These are phyloP conservation scores for Pseudogymnoascus sp. DNA, from an alignment of 2,329 filamentous ascomycete genomes.

Conservation along the genomic window DNA sequence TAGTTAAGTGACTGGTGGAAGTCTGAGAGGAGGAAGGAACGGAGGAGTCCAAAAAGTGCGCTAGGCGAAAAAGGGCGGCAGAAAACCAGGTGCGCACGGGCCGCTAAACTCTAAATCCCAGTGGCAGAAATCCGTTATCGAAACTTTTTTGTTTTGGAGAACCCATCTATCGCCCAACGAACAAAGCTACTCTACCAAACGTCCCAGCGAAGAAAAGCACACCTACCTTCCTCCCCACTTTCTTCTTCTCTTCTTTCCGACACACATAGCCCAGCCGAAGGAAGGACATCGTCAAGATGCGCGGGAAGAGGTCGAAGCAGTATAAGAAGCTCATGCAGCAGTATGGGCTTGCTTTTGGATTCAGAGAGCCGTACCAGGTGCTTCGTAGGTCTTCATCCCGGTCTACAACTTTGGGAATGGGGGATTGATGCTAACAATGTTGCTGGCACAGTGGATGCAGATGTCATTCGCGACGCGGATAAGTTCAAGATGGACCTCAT, in stretches of 20 bases:
- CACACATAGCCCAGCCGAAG: neutral
- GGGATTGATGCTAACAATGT: neutral
- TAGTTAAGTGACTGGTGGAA: neutral
- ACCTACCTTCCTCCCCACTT: neutral
- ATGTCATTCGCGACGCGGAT: conserved; percentile 73
- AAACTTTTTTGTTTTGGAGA: neutral
- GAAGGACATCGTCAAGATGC: conserved; percentile 39
- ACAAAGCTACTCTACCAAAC: neutral
- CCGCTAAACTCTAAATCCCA: neutral
- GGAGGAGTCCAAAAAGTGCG: neutral
- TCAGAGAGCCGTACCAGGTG: conserved; percentile 91
- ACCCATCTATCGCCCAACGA: neutral
- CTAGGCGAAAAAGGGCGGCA: neutral
- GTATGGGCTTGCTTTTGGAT: conserved; percentile 78
- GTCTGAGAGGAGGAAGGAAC: neutral
- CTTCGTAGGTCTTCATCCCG: conserved; percentile 41
- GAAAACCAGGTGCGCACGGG: neutral
- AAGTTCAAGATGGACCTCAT: conserved; percentile 86
- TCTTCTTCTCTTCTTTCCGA: too few relatives aligned
- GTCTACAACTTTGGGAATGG: conserved; percentile 8
- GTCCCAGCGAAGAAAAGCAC: neutral
- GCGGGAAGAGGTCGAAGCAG: conserved; percentile 61
- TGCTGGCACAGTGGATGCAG: conserved; percentile 57
- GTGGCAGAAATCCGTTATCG: neutral
- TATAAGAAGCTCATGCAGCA: conserved; percentile 91